Conservation (phyloP, 176 grass and related monocot species). For the Stipa capillata region DNA sequence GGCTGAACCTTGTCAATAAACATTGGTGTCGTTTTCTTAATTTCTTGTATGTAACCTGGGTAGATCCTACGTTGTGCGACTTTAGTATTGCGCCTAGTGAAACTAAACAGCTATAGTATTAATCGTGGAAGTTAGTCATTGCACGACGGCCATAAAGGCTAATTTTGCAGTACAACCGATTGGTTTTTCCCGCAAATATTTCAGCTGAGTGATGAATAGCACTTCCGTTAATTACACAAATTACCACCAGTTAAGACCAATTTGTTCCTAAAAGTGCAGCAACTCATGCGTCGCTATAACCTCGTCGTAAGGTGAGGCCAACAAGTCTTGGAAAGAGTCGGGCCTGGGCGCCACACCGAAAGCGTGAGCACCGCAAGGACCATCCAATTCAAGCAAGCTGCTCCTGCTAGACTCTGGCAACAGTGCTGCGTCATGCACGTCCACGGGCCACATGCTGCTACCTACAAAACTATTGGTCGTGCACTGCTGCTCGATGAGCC, state of each 20-base stretch:
- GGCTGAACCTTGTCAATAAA: too few relatives aligned
- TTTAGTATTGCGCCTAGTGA: too few relatives aligned
- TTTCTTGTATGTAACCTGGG: too few relatives aligned
- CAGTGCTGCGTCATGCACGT: constrained; percentile 4
- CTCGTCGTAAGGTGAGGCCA: constrained; percentile 27
- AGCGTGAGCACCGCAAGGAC: not conserved
- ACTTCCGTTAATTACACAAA: too few relatives aligned
- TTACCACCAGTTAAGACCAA: not conserved
- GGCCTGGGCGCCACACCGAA: not conserved
- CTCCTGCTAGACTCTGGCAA: constrained; percentile 7
- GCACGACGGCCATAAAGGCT: too few relatives aligned
- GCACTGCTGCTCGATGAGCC: constrained; percentile 23
- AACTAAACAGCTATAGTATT: too few relatives aligned
- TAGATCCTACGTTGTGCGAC: too few relatives aligned
- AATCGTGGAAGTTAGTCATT: too few relatives aligned
- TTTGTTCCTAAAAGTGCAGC: not conserved
- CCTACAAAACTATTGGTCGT: not conserved
- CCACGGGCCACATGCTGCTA: constrained; percentile 7
- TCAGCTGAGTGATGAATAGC: too few relatives aligned
- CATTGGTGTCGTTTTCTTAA: too few relatives aligned
- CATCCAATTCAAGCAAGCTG: not conserved
- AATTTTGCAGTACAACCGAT: too few relatives aligned
- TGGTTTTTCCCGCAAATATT: too few relatives aligned
- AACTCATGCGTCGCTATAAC: not conserved
- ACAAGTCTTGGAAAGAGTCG: constrained; percentile 24